A percentile compares a stretch with the other conserved stretches of the same genome.
Conservation (phyloP, 495 filamentous ascomycete genomes). For the Penicillium bialowiezense region DNA sequence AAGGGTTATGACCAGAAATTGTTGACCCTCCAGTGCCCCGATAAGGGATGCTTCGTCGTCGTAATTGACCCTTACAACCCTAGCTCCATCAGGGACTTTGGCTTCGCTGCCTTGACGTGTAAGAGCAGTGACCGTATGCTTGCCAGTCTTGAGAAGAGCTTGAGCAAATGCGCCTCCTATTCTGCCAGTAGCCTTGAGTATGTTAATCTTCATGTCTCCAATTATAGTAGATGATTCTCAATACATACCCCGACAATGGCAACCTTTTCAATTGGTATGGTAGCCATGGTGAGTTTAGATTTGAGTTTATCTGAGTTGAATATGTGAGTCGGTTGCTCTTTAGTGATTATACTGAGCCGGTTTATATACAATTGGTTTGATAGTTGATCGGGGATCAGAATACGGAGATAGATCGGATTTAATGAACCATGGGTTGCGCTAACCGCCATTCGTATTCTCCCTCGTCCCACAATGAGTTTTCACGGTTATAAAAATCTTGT, state of each 20-base stretch:
- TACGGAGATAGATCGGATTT: background rate
- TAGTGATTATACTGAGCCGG: too few relatives aligned
- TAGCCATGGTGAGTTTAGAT: conserved; percentile 10
- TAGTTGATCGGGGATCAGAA: background rate
- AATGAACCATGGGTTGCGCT: too few relatives aligned
- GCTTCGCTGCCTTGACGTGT: conserved; percentile 43
- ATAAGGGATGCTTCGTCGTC: conserved; percentile 42
- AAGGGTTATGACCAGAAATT: conserved; percentile 60
- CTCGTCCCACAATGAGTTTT: too few relatives aligned
- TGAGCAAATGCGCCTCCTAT: conserved; percentile 54
- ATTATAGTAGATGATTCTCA: background rate
- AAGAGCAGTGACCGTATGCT: conserved; percentile 52
- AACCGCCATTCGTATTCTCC: too few relatives aligned
- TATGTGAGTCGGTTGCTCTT: too few relatives aligned
- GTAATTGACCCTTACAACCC: conserved; percentile 46
- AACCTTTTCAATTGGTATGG: conserved; percentile 7
- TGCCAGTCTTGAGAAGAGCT: conserved; percentile 45
- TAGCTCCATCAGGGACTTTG: conserved; percentile 41
- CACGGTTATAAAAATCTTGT: too few relatives aligned
- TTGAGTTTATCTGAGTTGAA: too few relatives aligned
- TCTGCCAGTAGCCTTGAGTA: conserved; percentile 54
- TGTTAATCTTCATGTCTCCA: background rate
- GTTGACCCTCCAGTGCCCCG: conserved; percentile 46
- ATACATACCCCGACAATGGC: conserved; percentile 18
- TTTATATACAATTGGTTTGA: background rate